phyloP scores from a whole-genome alignment of 2,329 filamentous ascomycete species.

The Phyllosticta citrichinensis region DNA sequence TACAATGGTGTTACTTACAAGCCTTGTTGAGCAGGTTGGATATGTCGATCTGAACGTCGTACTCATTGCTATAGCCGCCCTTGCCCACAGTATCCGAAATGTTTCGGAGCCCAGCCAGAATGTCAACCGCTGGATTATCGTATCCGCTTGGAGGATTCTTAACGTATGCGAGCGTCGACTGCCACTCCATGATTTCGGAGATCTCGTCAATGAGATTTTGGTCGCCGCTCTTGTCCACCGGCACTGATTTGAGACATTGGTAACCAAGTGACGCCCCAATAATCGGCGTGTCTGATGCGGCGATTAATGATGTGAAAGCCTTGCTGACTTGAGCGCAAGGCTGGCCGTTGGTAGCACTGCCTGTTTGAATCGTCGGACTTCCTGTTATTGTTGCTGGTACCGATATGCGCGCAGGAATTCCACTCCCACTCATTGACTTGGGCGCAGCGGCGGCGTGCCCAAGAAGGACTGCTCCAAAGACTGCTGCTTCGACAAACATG shows the following conservation, averaged over 20 bases:
- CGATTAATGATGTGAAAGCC: background rate
- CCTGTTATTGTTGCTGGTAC: background rate
- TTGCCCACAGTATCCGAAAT: constrained; percentile 23
- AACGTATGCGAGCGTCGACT: constrained; percentile 30
- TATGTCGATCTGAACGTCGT: constrained; percentile 27
- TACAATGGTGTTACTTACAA: constrained; percentile 7
- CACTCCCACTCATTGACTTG: background rate
- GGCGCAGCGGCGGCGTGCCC: background rate
- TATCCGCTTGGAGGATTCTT: constrained; percentile 28
- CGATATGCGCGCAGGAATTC: background rate
- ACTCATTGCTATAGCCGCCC: constrained; percentile 27
- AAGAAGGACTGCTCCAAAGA: background rate
- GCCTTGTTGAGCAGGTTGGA: background rate
- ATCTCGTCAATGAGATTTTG: constrained; percentile 24
- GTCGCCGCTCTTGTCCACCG: constrained; percentile 25
- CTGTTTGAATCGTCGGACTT: background rate
- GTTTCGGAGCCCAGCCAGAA: constrained; percentile 26
- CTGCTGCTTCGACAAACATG: background rate
- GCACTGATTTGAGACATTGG: constrained; percentile 27
- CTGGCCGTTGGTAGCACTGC: background rate
- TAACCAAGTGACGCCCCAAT: constrained; percentile 25
- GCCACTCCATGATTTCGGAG: constrained; percentile 27
- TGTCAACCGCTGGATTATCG: constrained; percentile 28
- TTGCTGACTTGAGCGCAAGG: background rate
- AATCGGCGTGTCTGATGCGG: constrained; percentile 11